Evolutionary conservation across 331 rosid species (phyloP), one percentile per base, ranked within the genome.

Genomic region (Quercus lobata): DNA sequence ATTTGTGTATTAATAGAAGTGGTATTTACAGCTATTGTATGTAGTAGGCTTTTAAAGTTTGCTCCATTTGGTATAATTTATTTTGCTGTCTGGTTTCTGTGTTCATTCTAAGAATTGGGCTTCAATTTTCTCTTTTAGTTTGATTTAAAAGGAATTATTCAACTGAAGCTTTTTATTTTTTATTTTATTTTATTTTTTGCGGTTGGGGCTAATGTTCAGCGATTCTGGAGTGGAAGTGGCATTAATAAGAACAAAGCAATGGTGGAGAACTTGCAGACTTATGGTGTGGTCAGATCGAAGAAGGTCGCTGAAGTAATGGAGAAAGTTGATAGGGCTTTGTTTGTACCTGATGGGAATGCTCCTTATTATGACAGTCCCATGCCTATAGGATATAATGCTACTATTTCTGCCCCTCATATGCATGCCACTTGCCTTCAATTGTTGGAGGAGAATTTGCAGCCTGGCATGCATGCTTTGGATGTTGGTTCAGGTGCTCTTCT

Each of bases 381-480:
- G 93, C 57, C 91, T 1, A 93, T 96, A 57, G 97, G 99, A 76
- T 93, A 88, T 79, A 96, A 96, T 87, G 99, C 87, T 76, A 96
- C 99, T 61, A 96, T 96, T 76, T 96, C 99, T 82, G 99, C 98
- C 15, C 99, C 99, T 14, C 99, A 96, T 77, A 96, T 96, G 99
- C 99, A 96, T 57, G 99, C 97, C 29, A 81, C 81, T 14, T 96
- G 99, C 90, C 97, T 96, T 79, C 92, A 93, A 73, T 84, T 96
- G 87, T 86, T 96, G 78, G 97, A 91, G 84, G 66, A 90, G 71
- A 80, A 93, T 74, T 86, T 96, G 93, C 94, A 86, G 84, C 97
- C 99, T 7, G 97, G 94, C 70, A 96, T 93, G 99, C 92, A 19
- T 30, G 97, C 91, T 81, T 88, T 96, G 60, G 99, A 96, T 35